Conservation (phyloP, 495 filamentous ascomycete genomes). For the Penicillium riverlandense region DNA sequence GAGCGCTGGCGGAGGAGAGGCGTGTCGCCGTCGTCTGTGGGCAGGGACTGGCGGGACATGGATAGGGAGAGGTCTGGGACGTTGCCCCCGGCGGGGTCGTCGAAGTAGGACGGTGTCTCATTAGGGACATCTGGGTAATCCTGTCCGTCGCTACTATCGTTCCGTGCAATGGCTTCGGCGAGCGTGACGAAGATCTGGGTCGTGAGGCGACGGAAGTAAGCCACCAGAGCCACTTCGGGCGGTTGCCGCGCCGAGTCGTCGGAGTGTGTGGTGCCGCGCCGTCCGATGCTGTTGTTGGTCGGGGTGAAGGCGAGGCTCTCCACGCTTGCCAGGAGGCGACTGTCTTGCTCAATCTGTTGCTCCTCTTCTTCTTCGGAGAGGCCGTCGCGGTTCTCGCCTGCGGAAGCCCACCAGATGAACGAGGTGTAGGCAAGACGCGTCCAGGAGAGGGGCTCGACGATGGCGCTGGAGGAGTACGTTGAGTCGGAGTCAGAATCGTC, state of each 20-base stretch:
- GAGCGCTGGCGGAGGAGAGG: conserved; percentile 22
- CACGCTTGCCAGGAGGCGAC: conserved; percentile 32
- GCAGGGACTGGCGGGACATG: conserved; percentile 23
- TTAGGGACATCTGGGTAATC: conserved; percentile 3
- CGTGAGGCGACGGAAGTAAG: conserved; percentile 88
- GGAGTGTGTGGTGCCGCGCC: conserved; percentile 35
- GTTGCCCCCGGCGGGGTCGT: conserved; percentile 9
- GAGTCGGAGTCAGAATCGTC: conserved; percentile 37
- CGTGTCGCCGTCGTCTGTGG: conserved; percentile 18
- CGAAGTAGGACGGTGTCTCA: conserved; percentile 7
- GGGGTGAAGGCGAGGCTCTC: conserved; percentile 28
- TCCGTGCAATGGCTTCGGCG: conserved; percentile 41
- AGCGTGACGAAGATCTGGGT: conserved; percentile 61
- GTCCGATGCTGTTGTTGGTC: conserved; percentile 26
- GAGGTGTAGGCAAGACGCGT: conserved; percentile 78
- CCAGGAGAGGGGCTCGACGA: conserved; percentile 82
- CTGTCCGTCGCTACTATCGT: conserved; percentile 46
- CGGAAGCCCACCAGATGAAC: conserved; percentile 98
- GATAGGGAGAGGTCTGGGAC: conserved; percentile 14
- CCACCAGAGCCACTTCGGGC: conserved; percentile 70
- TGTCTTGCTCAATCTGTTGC: conserved; percentile 37
- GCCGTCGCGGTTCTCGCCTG: conserved; percentile 69
- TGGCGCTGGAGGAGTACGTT: conserved; percentile 39
- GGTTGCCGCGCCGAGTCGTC: conserved; percentile 24
- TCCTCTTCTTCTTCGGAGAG: conserved; percentile 37